Base-by-base conservation (phyloP, 2,329 filamentous ascomycete genomes). In the Fusarium miscanthi region DNA sequence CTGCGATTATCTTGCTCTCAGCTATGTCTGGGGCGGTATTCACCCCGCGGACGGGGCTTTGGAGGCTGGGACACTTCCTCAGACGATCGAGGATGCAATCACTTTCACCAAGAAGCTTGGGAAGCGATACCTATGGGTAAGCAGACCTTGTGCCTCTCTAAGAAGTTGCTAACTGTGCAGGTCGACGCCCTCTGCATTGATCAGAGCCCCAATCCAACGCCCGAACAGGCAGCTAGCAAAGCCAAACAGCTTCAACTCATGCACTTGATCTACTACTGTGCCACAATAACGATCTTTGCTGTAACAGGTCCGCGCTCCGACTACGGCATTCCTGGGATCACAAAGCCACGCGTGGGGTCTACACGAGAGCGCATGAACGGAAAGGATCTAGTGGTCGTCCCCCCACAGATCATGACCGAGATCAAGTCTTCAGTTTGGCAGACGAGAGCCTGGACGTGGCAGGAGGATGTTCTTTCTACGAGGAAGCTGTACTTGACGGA, bases 181-280 rank as follows among this genome's bases (percentile, higher is more conserved):
- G 33, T 58, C 3, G 54, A 58, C 6, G 42, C 54, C 1, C 54
- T 58, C 2, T 58, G 54, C 19, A 58, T 58, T 4, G 54, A 58
- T 33, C 54, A 58, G 27, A 58, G 31, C 0, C 54, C 41, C 6
- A 49, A 49, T 3, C 54, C 54, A 19, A 49, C 42, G 6, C 42
- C 54, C 0, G 54, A 58, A 21, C 33, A 58, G 49, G 54, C 54
- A 37, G 54, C 42, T 1, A 58, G 16, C 31, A 58, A 58, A 16
- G 31, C 42, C 4, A n/a, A 30, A 6, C 54, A 58, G 2, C 33
- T 58, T 5, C 54, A 58, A 9, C 21, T 58, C 3, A 58, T 58
- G 54, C 54, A 49, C 12, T 7, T 58, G 10, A 58, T 58, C 6
- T 58, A 58, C 25, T 58, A 58, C 21, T 58, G 42, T 2, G 42